Percentiles rank a stretch among this genome's conserved stretches.
Evolutionary conservation across 208 protist species (phyloP).

Genomic region (Leishmania arabica): DNA sequence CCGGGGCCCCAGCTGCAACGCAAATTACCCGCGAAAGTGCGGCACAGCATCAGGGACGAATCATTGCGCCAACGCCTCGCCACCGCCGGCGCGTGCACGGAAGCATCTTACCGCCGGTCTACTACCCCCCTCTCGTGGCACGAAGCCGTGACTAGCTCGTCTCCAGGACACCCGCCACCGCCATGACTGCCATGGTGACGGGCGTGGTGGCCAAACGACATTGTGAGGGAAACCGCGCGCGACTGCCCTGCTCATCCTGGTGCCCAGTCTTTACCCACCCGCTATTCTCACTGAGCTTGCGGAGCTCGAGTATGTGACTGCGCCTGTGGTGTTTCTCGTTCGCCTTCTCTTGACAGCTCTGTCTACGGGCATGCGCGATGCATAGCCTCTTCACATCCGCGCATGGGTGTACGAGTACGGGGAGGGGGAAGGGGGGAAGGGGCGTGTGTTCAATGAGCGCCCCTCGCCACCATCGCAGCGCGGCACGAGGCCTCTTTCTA

Average conservation of each 20-base stretch:
- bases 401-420: not conserved
- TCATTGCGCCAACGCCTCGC: not conserved
- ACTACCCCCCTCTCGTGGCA: conserved; percentile 23
- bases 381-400: not conserved
- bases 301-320: not conserved
- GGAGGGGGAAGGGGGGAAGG: not conserved
- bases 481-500: not conserved
- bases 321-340: not conserved
- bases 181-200: not conserved
- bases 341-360: not conserved
- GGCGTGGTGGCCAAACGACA: not conserved
- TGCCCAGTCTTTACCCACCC: not conserved
- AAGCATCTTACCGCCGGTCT: conserved; percentile 28
- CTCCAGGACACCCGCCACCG: not conserved
- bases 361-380: not conserved
- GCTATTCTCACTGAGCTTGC: too few relatives aligned
- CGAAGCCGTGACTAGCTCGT: not conserved
- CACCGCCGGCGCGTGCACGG: conserved; percentile 13
- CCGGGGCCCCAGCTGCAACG: not conserved
- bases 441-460: not conserved
- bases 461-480: not conserved
- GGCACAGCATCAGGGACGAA: not conserved
- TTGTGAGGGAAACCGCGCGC: not conserved
- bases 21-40: not conserved
- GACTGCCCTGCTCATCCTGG: not conserved